Conservation (phyloP, 176 grass and related monocot genomes). For the Tillandsia fasciculata region DNA sequence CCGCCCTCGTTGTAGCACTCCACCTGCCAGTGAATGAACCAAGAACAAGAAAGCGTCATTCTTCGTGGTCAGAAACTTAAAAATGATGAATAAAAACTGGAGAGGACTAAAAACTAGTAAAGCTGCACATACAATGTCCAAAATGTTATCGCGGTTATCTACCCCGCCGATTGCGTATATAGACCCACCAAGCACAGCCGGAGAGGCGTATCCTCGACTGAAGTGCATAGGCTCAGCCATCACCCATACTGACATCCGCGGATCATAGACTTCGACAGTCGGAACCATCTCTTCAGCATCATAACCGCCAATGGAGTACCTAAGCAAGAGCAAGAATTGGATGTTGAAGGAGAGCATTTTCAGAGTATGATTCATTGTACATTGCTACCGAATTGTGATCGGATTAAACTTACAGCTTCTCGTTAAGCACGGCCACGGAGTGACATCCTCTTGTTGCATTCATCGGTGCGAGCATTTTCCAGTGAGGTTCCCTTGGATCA, state of each 20-base stretch:
- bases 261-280: constrained; percentile 60
- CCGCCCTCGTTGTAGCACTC: constrained; percentile 58
- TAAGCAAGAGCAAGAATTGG: constrained; percentile 12
- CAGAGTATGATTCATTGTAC: neutral
- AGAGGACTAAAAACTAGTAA: neutral
- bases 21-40: constrained; percentile 32
- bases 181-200: constrained; percentile 43
- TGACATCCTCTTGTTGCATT: constrained; percentile 63
- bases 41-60: neutral
- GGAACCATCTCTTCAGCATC: constrained; percentile 33
- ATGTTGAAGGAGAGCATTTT: neutral
- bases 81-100: neutral
- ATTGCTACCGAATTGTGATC: neutral
- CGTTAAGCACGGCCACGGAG: constrained; percentile 40
- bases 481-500: constrained; percentile 64
- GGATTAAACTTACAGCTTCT: constrained; percentile 50
- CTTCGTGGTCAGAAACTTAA: neutral
- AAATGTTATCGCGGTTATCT: constrained; percentile 36
- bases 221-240: constrained; percentile 47
- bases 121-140: constrained; percentile 55
- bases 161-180: constrained; percentile 60
- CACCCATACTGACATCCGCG: constrained; percentile 53
- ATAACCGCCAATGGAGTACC: constrained; percentile 69
- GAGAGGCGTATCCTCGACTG: constrained; percentile 61
- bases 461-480: constrained; percentile 63